phyloP scores from a whole-genome alignment of 768 basidiomycete species.

The Boletus subcaerulescens region DNA sequence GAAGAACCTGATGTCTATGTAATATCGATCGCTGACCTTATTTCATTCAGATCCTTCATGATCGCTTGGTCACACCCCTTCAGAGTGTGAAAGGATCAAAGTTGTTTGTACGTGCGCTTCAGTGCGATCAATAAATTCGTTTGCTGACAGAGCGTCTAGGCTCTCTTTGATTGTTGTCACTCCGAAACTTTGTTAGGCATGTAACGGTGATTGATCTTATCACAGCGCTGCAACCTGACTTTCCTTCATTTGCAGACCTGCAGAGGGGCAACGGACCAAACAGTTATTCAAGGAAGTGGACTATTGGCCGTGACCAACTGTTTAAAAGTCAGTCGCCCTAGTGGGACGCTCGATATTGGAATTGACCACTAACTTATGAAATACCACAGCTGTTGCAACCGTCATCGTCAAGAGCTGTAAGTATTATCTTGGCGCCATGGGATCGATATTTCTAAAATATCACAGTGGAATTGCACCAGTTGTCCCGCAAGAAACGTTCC shows the following conservation, averaged over 20 bases:
- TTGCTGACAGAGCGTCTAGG: slow-evolving; percentile 10
- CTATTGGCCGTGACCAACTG: slow-evolving; percentile 7
- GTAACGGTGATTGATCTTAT: not conserved
- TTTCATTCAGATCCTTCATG: slow-evolving; percentile 18
- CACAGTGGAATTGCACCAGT: slow-evolving; percentile 11
- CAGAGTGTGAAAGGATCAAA: slow-evolving; percentile 16
- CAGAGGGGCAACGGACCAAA: slow-evolving; percentile 11
- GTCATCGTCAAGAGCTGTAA: slow-evolving; percentile 6
- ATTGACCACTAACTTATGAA: not conserved
- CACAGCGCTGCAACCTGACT: not conserved
- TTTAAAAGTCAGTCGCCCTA: slow-evolving; percentile 11
- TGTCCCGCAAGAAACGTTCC: not conserved
- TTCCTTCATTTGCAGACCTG: slow-evolving; percentile 14
- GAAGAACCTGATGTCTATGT: not conserved
- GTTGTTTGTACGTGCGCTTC: slow-evolving; percentile 15
- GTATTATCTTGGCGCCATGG: not conserved
- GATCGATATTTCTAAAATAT: not conserved
- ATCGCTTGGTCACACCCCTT: slow-evolving; percentile 18
- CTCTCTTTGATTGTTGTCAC: slow-evolving; percentile 31
- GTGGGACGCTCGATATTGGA: not conserved
- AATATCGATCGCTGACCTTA: not conserved
- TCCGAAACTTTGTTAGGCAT: slow-evolving; percentile 27
- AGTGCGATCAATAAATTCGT: not conserved
- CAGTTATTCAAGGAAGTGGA: slow-evolving; percentile 16
- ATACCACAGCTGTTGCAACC: slow-evolving; percentile 6